Evolutionary conservation across 306 rosid species (phyloP), one percentile per base, ranked within the genome.

Genomic region (Malus orientalis): DNA sequence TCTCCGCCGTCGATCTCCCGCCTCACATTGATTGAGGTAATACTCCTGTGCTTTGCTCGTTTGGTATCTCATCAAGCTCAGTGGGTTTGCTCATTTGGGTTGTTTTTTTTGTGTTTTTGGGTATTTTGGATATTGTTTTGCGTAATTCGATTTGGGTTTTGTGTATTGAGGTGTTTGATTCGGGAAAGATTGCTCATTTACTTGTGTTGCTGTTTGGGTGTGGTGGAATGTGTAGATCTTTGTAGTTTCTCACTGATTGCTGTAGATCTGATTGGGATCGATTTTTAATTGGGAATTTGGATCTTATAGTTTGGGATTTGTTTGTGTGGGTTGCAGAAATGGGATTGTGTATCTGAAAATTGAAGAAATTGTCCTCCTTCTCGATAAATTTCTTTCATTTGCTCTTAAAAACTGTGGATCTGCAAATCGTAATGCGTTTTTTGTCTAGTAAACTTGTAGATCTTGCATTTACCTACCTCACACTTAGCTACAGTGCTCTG

Each of bases 181-280:
- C 57, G 6, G 15, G 38, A 1, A 58, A 38, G 49, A 23, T 18
- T 32, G 58, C 23, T 38, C 47, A 19, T 20, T 40, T 16, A 14
- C 42, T 38, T 59, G n/a, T 68, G 30, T 44, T 44, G 20, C 67
- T 67, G 64, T 58, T 58, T 79, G 53, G 57, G 74, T 29, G 45
- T 33, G 62, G 2, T 70, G 70, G 38, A 18, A 66, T 16, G 49
- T 36, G 20, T 80, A 74, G 91, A 86, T 83, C 90, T 75, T 69
- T 60, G 75, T 81, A 59, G 76, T 76, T 53, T 81, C 54, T 59
- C 53, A 45, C 65, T 14, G 67, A 23, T 47, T 74, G 55, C 62
- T 67, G 64, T 76, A 78, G 90, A 86, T 87, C 88, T 89, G 86
- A 69, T 64, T 22, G 69, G 1, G 1, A 19, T 53, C 36, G 54